These are phyloP conservation scores for Benincasa hispida DNA, from an alignment of 306 rosid species.

Conservation along the genomic window DNA sequence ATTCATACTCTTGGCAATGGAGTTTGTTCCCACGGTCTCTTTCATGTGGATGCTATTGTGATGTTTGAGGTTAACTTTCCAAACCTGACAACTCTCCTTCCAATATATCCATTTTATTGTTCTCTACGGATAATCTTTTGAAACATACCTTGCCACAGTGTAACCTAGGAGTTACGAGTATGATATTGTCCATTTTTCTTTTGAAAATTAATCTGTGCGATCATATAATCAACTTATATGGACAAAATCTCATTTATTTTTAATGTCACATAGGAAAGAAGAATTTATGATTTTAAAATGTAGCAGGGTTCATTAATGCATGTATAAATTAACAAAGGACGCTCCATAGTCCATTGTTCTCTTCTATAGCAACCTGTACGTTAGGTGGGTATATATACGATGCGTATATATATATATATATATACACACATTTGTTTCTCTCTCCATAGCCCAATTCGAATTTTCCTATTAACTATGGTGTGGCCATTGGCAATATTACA, in stretches of 20 bases:
- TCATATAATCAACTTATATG: neutral
- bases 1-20: neutral
- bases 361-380: neutral
- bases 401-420: too few relatives aligned
- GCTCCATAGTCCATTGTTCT: neutral
- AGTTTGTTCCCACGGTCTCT: neutral
- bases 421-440: too few relatives aligned
- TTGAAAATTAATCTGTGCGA: neutral
- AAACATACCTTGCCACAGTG: too few relatives aligned
- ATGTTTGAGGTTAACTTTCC: neutral
- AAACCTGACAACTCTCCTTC: neutral
- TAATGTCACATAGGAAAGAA: neutral
- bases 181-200: too few relatives aligned
- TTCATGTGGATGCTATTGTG: neutral
- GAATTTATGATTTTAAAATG: neutral
- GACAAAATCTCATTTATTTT: neutral
- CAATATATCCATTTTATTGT: neutral
- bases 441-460: neutral
- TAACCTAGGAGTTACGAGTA: too few relatives aligned
- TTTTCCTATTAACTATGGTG: neutral
- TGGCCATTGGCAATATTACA: neutral
- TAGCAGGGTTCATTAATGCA: neutral
- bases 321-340: neutral
- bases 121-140: neutral
- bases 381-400: neutral